Percentiles rank a stretch among this genome's conserved stretches.
Evolutionary conservation across 306 rosid species (phyloP).

Genomic region (Betula pendula): DNA sequence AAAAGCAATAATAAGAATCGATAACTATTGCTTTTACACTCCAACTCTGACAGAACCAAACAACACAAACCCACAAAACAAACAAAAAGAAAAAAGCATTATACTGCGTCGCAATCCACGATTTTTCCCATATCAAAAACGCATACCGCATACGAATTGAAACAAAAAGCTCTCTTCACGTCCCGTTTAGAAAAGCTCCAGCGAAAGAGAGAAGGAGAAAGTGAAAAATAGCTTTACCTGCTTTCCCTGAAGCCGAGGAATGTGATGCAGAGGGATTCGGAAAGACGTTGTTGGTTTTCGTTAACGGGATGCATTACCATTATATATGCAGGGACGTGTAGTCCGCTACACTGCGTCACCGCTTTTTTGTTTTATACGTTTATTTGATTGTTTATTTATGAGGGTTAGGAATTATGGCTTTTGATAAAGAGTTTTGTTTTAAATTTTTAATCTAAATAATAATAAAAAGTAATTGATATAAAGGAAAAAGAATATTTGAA

Average conservation of each 20-base stretch:
- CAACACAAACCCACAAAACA: not conserved
- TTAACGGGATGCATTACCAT: not conserved
- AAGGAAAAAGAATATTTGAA: no score
- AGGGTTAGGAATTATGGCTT: no score
- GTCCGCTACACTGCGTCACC: not conserved
- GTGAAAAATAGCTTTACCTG: not conserved
- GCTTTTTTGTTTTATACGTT: not conserved
- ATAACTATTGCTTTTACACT: not conserved
- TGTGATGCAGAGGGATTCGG: not conserved
- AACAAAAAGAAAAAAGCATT: not conserved
- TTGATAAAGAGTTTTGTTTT: no score
- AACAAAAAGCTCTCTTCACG: not conserved
- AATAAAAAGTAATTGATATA: no score
- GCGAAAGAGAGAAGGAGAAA: not conserved
- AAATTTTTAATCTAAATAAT: no score
- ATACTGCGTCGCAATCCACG: not conserved
- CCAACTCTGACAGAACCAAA: no score
- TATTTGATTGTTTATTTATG: no score
- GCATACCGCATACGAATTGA: not conserved
- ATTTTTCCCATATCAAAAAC: conserved; percentile 1
- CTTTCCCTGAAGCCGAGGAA: not conserved
- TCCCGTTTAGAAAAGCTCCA: not conserved
- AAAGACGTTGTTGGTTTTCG: not conserved
- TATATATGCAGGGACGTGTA: not conserved
- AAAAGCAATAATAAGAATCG: not conserved